These are phyloP conservation scores for Brassica cretica DNA, from an alignment of 345 rosid species.

Conservation along the genomic window DNA sequence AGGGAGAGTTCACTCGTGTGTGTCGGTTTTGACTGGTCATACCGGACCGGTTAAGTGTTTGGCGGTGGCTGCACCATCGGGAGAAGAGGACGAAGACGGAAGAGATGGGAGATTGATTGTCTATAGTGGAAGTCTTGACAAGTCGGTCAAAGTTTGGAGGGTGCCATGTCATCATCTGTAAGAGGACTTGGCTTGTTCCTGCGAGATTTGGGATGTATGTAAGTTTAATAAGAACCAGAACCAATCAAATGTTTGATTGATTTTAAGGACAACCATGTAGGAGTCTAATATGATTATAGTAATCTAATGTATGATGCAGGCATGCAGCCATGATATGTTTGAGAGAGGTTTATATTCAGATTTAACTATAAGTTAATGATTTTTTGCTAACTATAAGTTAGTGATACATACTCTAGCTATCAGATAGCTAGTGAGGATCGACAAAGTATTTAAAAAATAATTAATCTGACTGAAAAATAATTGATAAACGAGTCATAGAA, in stretches of 20 bases:
- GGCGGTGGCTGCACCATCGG: constrained; percentile 55
- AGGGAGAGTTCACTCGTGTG: constrained; percentile 62
- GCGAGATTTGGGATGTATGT: constrained; percentile 8
- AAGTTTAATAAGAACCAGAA: constrained; percentile 25
- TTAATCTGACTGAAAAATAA: neutral
- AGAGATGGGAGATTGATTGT: constrained; percentile 62
- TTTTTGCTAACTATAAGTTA: neutral
- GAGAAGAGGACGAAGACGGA: constrained; percentile 30
- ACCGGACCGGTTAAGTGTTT: constrained; percentile 90
- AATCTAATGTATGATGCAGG: neutral
- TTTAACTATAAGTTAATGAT: neutral
- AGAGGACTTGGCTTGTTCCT: neutral
- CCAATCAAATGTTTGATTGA: constrained; percentile 19
- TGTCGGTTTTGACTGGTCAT: constrained; percentile 83
- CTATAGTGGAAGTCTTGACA: constrained; percentile 91
- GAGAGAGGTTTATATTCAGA: neutral
- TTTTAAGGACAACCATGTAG: neutral
- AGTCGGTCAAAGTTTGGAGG: constrained; percentile 95
- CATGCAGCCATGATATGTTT: constrained; percentile 1
- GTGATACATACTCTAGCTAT: neutral
- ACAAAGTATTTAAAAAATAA: neutral
- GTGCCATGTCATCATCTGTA: constrained; percentile 44
- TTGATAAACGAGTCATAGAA: neutral
- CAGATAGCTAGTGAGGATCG: neutral
- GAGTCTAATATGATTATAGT: neutral